phyloP scores from a whole-genome alignment of 202 grass and related monocot species.

The Tripidium arundinaceum region DNA sequence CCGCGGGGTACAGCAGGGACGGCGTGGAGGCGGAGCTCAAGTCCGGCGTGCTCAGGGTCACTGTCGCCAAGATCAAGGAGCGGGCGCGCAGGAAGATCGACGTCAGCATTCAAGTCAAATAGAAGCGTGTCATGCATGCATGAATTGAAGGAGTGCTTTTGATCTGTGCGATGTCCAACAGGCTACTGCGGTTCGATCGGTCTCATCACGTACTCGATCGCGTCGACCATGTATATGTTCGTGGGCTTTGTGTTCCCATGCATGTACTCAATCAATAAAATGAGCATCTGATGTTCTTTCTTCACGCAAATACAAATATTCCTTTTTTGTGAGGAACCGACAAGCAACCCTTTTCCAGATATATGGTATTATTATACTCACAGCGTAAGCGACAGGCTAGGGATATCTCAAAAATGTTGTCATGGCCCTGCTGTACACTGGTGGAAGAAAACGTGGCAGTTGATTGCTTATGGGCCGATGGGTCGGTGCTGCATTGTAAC shows the following conservation, averaged over 20 bases:
- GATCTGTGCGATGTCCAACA: neutral
- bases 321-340: no score
- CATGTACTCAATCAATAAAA: slow-evolving; percentile 13
- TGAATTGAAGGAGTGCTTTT: neutral
- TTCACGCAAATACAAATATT: no score
- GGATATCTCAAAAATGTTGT: no score
- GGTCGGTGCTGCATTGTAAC: no score
- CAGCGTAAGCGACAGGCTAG: no score
- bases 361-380: no score
- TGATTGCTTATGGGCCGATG: no score
- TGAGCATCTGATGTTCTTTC: no score
- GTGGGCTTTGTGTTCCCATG: neutral
- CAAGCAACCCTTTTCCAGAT: no score
- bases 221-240: neutral
- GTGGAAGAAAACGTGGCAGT: no score
- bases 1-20: slow-evolving; percentile 28
- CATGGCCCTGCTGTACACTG: no score
- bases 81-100: slow-evolving; percentile 26
- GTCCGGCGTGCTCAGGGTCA: slow-evolving; percentile 20
- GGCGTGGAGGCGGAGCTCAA: neutral
- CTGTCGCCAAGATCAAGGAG: slow-evolving; percentile 1
- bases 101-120: neutral
- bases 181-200: no score
- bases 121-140: neutral
- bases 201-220: neutral